These are phyloP conservation scores for Paraurostyla sp. DNA, from an alignment of 73 alveolate genomes.

Conservation along the genomic window DNA sequence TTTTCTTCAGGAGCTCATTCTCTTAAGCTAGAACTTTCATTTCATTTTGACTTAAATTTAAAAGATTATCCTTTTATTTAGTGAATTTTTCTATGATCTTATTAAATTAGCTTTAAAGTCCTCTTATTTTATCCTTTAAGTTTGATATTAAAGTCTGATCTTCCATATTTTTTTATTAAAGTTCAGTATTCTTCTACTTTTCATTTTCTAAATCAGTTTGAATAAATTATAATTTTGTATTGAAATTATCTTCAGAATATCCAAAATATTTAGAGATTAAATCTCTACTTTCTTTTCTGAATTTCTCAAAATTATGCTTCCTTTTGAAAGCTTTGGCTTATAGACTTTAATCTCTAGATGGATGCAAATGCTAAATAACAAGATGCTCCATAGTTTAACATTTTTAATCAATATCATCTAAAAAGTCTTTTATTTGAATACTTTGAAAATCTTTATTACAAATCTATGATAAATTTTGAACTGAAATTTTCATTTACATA, in stretches of 20 bases:
- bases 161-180: background rate
- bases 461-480: background rate
- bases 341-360: constrained; percentile 24
- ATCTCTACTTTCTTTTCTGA: constrained; percentile 7
- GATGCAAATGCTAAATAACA: background rate
- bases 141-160: background rate
- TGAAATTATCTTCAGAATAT: background rate
- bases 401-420: background rate
- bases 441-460: background rate
- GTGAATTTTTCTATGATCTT: background rate
- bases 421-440: background rate
- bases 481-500: constrained; percentile 35
- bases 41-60: constrained; percentile 21
- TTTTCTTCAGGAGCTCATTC: constrained; percentile 20
- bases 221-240: background rate
- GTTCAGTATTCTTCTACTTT: background rate
- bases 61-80: background rate
- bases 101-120: background rate
- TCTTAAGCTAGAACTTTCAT: background rate
- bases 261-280: background rate
- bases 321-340: constrained; percentile 26
- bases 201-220: constrained; percentile 33
- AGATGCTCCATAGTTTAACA: constrained; percentile 16
- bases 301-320: constrained; percentile 49
- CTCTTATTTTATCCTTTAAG: background rate